Percentiles rank a stretch among this genome's conserved stretches.
phyloP scores from a whole-genome alignment of 768 basidiomycete genomes.

The Panaeolus papilionaceus region DNA sequence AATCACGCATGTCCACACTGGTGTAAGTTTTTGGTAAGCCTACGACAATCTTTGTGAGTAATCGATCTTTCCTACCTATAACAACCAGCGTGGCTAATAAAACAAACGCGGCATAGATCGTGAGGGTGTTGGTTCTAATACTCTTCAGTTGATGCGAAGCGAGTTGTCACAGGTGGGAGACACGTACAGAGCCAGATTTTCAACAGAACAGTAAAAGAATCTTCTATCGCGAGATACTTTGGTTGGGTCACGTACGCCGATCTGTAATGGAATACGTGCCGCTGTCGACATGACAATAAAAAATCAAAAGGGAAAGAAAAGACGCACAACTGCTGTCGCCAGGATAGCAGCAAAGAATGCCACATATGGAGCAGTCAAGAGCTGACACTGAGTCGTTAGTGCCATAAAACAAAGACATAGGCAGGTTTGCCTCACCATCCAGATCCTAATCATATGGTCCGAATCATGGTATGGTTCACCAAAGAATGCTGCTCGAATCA shows the following conservation, averaged over 20 bases:
- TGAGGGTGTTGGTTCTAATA: constrained; percentile 47
- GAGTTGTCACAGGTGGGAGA: constrained; percentile 10
- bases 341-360: constrained; percentile 44
- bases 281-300: background rate
- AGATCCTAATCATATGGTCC: constrained; percentile 40
- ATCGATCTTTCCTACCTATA: constrained; percentile 38
- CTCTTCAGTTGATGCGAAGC: background rate
- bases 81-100: constrained; percentile 45
- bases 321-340: constrained; percentile 48
- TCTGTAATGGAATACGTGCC: constrained; percentile 29
- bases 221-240: constrained; percentile 52
- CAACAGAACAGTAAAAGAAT: constrained; percentile 58
- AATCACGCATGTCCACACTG: constrained; percentile 49
- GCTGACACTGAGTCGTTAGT: constrained; percentile 31
- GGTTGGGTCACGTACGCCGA: constrained; percentile 43
- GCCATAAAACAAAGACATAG: background rate
- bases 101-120: constrained; percentile 44
- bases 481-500: constrained; percentile 42
- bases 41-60: background rate
- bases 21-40: background rate
- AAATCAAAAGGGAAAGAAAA: too few species aligned
- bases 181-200: constrained; percentile 42
- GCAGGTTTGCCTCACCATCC: constrained; percentile 38
- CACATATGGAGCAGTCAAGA: constrained; percentile 49
- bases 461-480: constrained; percentile 38